Evolutionary conservation across 106 monocot genomes (phyloP), one percentile per base, ranked within the genome.

Genomic region (Allium cepa): DNA sequence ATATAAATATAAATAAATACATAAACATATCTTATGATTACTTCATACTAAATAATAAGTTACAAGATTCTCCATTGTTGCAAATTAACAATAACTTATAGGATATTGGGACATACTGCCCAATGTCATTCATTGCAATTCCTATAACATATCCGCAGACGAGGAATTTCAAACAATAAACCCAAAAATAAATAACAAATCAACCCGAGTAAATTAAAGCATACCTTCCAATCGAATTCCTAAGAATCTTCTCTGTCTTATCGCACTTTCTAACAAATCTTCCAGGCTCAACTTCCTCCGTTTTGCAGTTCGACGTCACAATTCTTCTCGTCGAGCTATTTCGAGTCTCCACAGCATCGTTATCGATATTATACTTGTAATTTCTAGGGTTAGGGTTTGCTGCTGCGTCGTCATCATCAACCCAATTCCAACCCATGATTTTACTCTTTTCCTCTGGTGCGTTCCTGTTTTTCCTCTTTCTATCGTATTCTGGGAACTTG

Each of bases 231-330:
- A 66, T 12, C 17, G 47, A 75, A 12, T 67, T 15, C 59, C 74
- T 26, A 67, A 75, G 74, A 60, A 67, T 66, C 51, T 75, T 27
- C 50, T 75, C 74, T 47, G 66, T 67, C 66, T 75, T 75, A 12
- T 75, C 67, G 74, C 74, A 75, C 67, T 75, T 75, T 57, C 67
- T 67, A 8, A 75, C 46, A 49, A 75, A 75, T 58, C 67, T 47
- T 5, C 74, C 74, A 17, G 74, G 74, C 74, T 75, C 74, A 10
- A 67, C 74, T 51, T 75, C 74, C 52, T 75, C 67, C 7, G 74
- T 75, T 46, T 60, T 75, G 67, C 74, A 75, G 50, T 57, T 75
- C 36, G 74, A 75, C 36, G 59, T 75, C 66, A 60, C 66, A 57
- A 75, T 75, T 67, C 74, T 75, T 52, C 59, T 75, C 58, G 67